Evolutionary conservation across 768 basidiomycete genomes (phyloP).

Genomic region (Suillus placidus): DNA sequence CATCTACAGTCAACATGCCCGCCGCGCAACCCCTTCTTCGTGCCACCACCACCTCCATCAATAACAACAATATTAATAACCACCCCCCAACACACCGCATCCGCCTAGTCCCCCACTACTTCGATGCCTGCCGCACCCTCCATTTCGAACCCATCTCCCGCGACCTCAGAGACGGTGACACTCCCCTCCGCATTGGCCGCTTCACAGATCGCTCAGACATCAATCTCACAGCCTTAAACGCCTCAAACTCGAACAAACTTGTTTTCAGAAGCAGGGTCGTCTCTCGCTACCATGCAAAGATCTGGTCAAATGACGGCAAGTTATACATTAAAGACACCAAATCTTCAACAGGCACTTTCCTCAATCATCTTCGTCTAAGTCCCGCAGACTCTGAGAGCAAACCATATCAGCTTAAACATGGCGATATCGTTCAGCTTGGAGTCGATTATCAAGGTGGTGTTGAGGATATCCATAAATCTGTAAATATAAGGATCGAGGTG

Average conservation of each 20-base stretch:
- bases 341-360: conserved; percentile 88
- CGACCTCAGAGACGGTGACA: conserved; percentile 58
- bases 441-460: conserved; percentile 93
- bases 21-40: conserved; percentile 14
- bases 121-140: conserved; percentile 71
- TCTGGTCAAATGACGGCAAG: conserved; percentile 74
- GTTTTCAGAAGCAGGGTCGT: conserved; percentile 97
- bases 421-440: conserved; percentile 92
- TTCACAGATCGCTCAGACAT: conserved; percentile 80
- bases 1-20: background rate
- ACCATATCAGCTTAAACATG: conserved; percentile 82
- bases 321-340: conserved; percentile 93
- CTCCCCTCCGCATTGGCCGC: conserved; percentile 83
- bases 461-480: conserved; percentile 96
- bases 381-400: conserved; percentile 81
- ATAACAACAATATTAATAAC: conserved; percentile 13
- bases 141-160: no score
- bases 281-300: conserved; percentile 90
- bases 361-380: conserved; percentile 90
- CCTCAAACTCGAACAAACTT: conserved; percentile 71
- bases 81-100: conserved; percentile 39
- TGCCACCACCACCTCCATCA: conserved; percentile 16
- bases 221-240: no score
- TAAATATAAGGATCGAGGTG: conserved; percentile 94
- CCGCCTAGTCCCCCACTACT: conserved; percentile 93